Conservation (phyloP, 2,329 filamentous ascomycete species). For the Dactylellina sp. region DNA sequence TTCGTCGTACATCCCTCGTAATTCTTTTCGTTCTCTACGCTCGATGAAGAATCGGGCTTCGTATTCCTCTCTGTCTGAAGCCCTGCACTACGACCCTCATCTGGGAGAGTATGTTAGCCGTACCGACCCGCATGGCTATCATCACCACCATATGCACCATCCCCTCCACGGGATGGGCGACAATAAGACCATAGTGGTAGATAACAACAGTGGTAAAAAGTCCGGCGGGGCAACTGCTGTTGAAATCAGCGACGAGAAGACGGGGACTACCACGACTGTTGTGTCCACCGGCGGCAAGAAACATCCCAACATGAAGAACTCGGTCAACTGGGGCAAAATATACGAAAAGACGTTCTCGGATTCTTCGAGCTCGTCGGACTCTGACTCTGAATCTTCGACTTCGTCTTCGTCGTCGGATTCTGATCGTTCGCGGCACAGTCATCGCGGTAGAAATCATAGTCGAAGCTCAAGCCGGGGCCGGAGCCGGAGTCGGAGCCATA, state of each 20-base stretch:
- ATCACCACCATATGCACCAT: slow-evolving; percentile 6
- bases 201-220: slow-evolving; percentile 25
- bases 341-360: slow-evolving; percentile 13
- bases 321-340: slow-evolving; percentile 21
- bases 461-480: slow-evolving; percentile 22
- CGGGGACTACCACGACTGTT: slow-evolving; percentile 32
- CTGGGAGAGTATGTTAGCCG: slow-evolving; percentile 19
- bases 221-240: slow-evolving; percentile 21
- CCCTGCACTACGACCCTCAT: slow-evolving; percentile 10
- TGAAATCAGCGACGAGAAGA: slow-evolving; percentile 34
- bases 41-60: slow-evolving; percentile 13
- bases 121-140: slow-evolving; percentile 2
- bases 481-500: slow-evolving; percentile 12
- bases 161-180: slow-evolving; percentile 13
- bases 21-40: slow-evolving; percentile 23
- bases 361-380: neutral
- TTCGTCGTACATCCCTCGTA: slow-evolving; percentile 31
- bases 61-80: slow-evolving; percentile 17
- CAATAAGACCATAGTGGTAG: slow-evolving; percentile 35
- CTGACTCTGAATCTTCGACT: slow-evolving; percentile 2
- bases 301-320: neutral
- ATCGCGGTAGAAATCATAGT: slow-evolving; percentile 15
- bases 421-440: neutral
- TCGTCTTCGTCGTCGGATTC: slow-evolving; percentile 19
- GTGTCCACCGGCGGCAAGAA: slow-evolving; percentile 24